Conservation (phyloP, 805 yeast genomes). For the Starmerella scarabaei region DNA sequence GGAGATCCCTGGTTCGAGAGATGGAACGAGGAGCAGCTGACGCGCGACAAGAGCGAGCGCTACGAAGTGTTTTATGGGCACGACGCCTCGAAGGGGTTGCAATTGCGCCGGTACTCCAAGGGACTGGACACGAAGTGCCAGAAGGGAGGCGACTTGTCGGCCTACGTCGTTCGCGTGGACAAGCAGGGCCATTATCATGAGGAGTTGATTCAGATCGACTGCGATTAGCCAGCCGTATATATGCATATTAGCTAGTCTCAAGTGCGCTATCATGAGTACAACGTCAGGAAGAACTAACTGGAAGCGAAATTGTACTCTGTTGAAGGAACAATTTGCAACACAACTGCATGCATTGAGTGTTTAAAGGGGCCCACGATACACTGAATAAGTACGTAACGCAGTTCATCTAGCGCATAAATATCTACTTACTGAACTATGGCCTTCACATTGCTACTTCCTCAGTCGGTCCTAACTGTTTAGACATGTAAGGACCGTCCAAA, state of each 20-base stretch:
- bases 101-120: conserved; percentile 47
- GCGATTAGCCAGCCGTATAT: conserved; percentile 15
- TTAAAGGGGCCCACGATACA: too few relatives aligned
- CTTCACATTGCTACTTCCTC: too few relatives aligned
- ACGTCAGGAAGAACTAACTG: too few relatives aligned
- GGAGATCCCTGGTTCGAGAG: conserved; percentile 46
- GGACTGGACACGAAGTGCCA: conserved; percentile 82
- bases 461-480: conserved; percentile 44
- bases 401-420: too few relatives aligned
- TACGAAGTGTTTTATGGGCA: conserved; percentile 67
- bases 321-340: too few relatives aligned
- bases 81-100: conserved; percentile 69
- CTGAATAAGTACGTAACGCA: too few relatives aligned
- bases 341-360: too few relatives aligned
- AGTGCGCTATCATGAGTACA: too few relatives aligned
- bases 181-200: conserved; percentile 22
- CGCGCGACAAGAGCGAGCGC: conserved; percentile 22
- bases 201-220: conserved; percentile 23
- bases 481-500: conserved; percentile 95
- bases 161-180: conserved; percentile 35
- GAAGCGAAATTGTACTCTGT: too few relatives aligned
- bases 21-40: conserved; percentile 37
- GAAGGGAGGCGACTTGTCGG: conserved; percentile 56
- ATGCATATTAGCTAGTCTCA: too few relatives aligned
- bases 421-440: too few relatives aligned